phyloP scores from a whole-genome alignment of 2,329 filamentous ascomycete species.

The Clarireedia paspali region DNA sequence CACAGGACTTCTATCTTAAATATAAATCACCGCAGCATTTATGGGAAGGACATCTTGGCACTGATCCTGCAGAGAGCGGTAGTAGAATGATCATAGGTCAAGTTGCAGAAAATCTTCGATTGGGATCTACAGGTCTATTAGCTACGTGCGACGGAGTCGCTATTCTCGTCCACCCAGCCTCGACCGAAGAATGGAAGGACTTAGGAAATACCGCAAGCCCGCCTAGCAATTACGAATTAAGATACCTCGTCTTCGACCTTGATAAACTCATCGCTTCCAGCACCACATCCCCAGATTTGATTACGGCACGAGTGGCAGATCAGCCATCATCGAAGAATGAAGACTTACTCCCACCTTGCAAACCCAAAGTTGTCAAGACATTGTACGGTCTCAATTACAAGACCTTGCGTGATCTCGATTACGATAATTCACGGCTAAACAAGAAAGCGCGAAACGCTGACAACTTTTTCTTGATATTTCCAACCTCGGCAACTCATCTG shows the following conservation, averaged over 20 bases:
- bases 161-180: slow-evolving; percentile 22
- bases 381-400: too few species aligned
- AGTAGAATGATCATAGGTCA: slow-evolving; percentile 11
- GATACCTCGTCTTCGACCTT: slow-evolving; percentile 21
- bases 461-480: slow-evolving; percentile 44
- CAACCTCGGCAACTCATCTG: slow-evolving; percentile 30
- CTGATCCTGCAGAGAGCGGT: slow-evolving; percentile 7
- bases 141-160: slow-evolving; percentile 12
- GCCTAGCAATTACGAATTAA: slow-evolving; percentile 11
- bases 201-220: slow-evolving; percentile 12
- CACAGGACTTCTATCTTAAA: slow-evolving; percentile 20
- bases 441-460: slow-evolving; percentile 11
- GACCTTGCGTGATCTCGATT: slow-evolving; percentile 18
- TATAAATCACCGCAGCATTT: slow-evolving; percentile 3
- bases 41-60: slow-evolving; percentile 14
- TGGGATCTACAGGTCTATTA: slow-evolving; percentile 18
- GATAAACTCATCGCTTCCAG: slow-evolving; percentile 3
- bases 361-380: too few species aligned
- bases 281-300: not conserved
- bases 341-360: too few species aligned
- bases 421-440: slow-evolving; percentile 14
- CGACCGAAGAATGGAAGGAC: slow-evolving; percentile 25
- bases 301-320: not conserved
- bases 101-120: slow-evolving; percentile 17
- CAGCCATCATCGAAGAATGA: too few species aligned